phyloP scores from a whole-genome alignment of 352 stramenopile genomes.

The Pythium dissotocum region DNA sequence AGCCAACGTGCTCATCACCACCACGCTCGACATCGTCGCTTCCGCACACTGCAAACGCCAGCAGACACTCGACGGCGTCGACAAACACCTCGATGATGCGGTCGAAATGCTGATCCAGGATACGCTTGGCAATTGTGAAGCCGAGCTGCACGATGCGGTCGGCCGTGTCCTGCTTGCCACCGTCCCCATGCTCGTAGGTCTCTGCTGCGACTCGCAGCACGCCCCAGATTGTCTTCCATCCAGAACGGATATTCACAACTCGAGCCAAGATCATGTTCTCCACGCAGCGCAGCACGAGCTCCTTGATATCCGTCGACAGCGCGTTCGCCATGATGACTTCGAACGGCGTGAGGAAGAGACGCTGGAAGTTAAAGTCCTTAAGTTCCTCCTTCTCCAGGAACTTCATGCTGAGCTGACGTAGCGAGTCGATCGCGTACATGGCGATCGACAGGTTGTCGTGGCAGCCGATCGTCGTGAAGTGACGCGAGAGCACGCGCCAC shows the following conservation, averaged over 20 bases:
- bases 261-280: constrained; percentile 92
- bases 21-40: constrained; percentile 61
- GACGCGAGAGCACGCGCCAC: constrained; percentile 96
- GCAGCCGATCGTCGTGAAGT: constrained; percentile 97
- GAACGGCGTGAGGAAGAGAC: constrained; percentile 98
- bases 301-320: constrained; percentile 80
- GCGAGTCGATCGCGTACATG: constrained; percentile 99
- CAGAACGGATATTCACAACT: constrained; percentile 87
- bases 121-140: constrained; percentile 86
- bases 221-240: constrained; percentile 95
- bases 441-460: constrained; percentile 96
- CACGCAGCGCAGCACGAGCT: constrained; percentile 91
- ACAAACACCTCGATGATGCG: constrained; percentile 80
- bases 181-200: constrained; percentile 66
- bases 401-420: constrained; percentile 99
- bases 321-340: constrained; percentile 92
- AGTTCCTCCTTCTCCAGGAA: constrained; percentile 99
- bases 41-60: constrained; percentile 80
- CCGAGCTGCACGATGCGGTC: constrained; percentile 85
- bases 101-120: constrained; percentile 77
- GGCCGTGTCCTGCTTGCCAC: constrained; percentile 34
- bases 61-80: constrained; percentile 74
- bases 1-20: constrained; percentile 46
- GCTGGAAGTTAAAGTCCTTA: constrained; percentile 99
- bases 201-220: constrained; percentile 89